Evolutionary conservation across 805 yeast genomes (phyloP).

Genomic region (Candida pini): DNA sequence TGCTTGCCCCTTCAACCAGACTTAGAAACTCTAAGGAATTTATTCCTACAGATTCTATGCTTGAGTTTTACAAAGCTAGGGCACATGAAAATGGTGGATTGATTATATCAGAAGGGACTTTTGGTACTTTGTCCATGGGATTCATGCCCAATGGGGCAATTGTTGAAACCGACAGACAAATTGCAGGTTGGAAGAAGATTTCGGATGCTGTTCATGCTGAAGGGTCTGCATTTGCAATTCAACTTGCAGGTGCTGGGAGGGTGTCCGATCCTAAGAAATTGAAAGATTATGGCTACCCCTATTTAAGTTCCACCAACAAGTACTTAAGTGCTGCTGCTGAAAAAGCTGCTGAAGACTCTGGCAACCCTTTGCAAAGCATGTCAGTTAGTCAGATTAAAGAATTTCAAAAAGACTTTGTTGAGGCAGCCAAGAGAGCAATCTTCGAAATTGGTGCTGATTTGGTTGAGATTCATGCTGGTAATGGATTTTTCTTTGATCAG

Average conservation of each 20-base stretch:
- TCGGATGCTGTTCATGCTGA: conserved; percentile 43
- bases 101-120: conserved; percentile 52
- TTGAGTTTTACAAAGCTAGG: conserved; percentile 49
- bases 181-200: conserved; percentile 41
- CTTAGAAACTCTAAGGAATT: conserved; percentile 29
- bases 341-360: conserved; percentile 28
- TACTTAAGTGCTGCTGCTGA: conserved; percentile 33
- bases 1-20: conserved; percentile 46
- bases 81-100: conserved; percentile 50
- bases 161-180: conserved; percentile 41
- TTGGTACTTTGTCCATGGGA: conserved; percentile 37
- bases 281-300: conserved; percentile 30
- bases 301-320: conserved; percentile 34
- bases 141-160: conserved; percentile 43
- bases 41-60: conserved; percentile 37
- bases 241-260: conserved; percentile 45
- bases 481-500: conserved; percentile 36
- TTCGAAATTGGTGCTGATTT: conserved; percentile 37
- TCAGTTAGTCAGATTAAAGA: conserved; percentile 35
- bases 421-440: conserved; percentile 37
- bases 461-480: conserved; percentile 37
- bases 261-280: conserved; percentile 30
- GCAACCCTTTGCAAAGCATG: conserved; percentile 43
- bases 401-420: conserved; percentile 34
- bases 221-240: conserved; percentile 38